phyloP scores from a whole-genome alignment of 1,284 basidiomycete species.

The Lentinula novae-zelandiae region DNA sequence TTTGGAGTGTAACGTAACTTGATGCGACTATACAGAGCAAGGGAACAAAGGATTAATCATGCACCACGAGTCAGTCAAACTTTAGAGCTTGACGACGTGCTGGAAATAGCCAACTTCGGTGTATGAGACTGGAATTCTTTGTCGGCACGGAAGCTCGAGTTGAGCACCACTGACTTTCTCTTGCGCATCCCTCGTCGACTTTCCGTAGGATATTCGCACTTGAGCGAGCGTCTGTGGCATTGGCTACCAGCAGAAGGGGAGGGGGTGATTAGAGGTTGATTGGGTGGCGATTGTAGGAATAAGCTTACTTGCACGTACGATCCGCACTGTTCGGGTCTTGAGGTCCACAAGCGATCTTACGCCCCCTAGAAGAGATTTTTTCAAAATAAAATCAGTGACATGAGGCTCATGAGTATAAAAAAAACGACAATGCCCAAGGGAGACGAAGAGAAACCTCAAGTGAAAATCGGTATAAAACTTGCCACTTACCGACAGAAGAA shows the following conservation, averaged over 20 bases:
- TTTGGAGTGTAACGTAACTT: constrained; percentile 3
- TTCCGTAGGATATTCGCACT: constrained; percentile 19
- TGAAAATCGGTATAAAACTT: neutral
- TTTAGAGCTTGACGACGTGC: neutral
- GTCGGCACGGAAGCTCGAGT: neutral
- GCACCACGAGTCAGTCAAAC: neutral
- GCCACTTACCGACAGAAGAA: constrained; percentile 24
- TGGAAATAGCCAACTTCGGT: neutral
- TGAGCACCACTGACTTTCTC: constrained; percentile 11
- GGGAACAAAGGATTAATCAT: neutral
- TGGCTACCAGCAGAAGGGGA: constrained; percentile 9
- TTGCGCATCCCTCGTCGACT: constrained; percentile 21
- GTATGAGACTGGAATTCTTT: neutral
- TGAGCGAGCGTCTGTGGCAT: constrained; percentile 18
- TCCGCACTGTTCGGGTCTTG: constrained; percentile 20
- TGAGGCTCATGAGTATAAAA: neutral
- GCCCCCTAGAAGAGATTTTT: constrained; percentile 10
- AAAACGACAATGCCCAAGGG: neutral
- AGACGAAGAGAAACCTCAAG: neutral
- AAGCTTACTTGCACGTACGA: constrained; percentile 25
- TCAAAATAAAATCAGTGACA: neutral
- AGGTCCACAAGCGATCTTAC: constrained; percentile 29
- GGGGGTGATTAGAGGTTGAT: neutral
- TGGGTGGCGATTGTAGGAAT: neutral
- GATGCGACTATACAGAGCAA: neutral